Conservation (phyloP, 108 stramenopile genomes). For the Nitzschia putrida region DNA sequence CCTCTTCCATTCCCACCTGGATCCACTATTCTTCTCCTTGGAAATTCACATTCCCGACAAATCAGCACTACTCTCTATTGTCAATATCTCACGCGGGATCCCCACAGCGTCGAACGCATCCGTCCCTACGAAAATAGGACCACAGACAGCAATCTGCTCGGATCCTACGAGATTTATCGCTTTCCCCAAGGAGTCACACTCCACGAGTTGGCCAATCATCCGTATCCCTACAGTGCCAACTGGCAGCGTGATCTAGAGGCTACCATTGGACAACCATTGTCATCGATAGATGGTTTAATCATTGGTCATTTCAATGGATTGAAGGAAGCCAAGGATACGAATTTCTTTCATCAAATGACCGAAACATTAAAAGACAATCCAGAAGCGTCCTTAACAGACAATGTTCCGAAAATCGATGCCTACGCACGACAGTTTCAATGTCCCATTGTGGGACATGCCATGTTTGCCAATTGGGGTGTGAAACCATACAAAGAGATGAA, state of each 20-base stretch:
- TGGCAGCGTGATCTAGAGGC: neutral
- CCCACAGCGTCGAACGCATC: too few relatives aligned
- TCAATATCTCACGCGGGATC: too few relatives aligned
- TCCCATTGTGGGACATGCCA: constrained; percentile 6
- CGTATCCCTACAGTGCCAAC: too few relatives aligned
- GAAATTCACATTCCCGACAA: too few relatives aligned
- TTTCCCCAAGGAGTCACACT: too few relatives aligned
- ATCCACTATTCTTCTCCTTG: too few relatives aligned
- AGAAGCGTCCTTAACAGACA: neutral
- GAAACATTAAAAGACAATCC: neutral
- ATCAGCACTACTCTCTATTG: too few relatives aligned
- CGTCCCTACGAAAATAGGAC: neutral
- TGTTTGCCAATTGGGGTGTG: neutral
- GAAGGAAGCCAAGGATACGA: constrained; percentile 4
- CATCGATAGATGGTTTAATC: neutral
- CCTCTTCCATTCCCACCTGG: neutral
- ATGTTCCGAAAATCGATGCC: neutral
- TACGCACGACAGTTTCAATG: neutral
- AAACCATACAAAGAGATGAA: neutral
- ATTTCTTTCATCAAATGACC: constrained; percentile 3
- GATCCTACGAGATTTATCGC: too few relatives aligned
- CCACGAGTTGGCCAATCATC: too few relatives aligned
- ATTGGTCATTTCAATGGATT: neutral
- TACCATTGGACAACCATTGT: neutral
- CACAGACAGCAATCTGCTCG: neutral